Conservation (phyloP, 2,329 filamentous ascomycete genomes). For the Leptosphaerulina australis region DNA sequence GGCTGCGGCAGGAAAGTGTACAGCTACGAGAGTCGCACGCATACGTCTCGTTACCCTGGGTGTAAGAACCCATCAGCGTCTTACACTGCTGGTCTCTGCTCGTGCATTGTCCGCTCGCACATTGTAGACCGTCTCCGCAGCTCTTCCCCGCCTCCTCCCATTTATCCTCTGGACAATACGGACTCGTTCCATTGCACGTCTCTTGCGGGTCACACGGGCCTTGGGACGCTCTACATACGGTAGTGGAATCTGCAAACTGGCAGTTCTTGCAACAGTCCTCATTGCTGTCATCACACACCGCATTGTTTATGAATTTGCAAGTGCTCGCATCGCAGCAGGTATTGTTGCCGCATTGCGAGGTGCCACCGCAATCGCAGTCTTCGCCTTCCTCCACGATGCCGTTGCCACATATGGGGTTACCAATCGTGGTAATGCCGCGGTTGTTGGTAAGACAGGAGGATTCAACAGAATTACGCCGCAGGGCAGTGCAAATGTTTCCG, state of each 20-base stretch:
- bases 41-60: constrained; percentile 75
- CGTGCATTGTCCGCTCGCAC: constrained; percentile 93
- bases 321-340: constrained; percentile 83
- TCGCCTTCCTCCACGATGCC: constrained; percentile 95
- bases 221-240: constrained; percentile 79
- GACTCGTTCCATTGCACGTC: constrained; percentile 73
- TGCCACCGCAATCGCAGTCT: constrained; percentile 93
- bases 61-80: constrained; percentile 77
- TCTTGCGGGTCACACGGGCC: constrained; percentile 87
- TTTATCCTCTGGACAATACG: constrained; percentile 75
- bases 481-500: constrained; percentile 90
- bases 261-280: constrained; percentile 82
- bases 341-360: constrained; percentile 72
- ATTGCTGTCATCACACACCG: constrained; percentile 83
- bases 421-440: constrained; percentile 78
- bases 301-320: constrained; percentile 77
- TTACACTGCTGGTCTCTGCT: constrained; percentile 89
- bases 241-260: constrained; percentile 68
- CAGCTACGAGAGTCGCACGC: constrained; percentile 79
- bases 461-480: constrained; percentile 77
- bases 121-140: constrained; percentile 76
- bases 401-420: constrained; percentile 88
- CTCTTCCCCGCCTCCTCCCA: constrained; percentile 70
- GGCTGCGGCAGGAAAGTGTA: constrained; percentile 74
- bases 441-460: constrained; percentile 83